Evolutionary conservation across 306 rosid genomes (phyloP).

Genomic region (Citrullus mucosospermus): DNA sequence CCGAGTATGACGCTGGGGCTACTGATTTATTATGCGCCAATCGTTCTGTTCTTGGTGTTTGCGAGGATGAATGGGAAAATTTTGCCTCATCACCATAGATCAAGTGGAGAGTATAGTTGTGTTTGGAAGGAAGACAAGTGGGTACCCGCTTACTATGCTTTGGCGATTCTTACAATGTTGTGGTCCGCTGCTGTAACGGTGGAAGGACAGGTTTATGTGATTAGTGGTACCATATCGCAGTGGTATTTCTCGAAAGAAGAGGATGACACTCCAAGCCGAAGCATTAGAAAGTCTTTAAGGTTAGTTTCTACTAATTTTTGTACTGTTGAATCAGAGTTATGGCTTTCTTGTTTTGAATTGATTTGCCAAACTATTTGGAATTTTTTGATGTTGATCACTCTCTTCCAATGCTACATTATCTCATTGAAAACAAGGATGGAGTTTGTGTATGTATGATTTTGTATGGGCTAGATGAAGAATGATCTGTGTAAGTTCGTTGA

Average conservation of each 20-base stretch:
- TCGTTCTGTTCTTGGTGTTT: slow-evolving; percentile 66
- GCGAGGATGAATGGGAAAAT: slow-evolving; percentile 64
- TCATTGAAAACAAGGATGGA: neutral
- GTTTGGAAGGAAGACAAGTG: slow-evolving; percentile 81
- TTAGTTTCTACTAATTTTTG: slow-evolving; percentile 12
- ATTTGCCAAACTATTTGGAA: neutral
- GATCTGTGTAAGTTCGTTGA: neutral
- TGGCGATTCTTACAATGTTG: slow-evolving; percentile 81
- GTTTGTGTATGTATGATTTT: neutral
- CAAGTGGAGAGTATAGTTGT: slow-evolving; percentile 36
- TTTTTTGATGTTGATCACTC: neutral
- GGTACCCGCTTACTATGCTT: slow-evolving; percentile 79
- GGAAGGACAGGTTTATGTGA: slow-evolving; percentile 77
- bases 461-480: neutral
- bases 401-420: neutral
- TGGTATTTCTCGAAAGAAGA: slow-evolving; percentile 83
- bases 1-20: slow-evolving; percentile 51
- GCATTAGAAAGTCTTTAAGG: slow-evolving; percentile 69
- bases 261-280: slow-evolving; percentile 29
- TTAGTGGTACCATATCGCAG: slow-evolving; percentile 75
- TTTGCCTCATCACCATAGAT: slow-evolving; percentile 16
- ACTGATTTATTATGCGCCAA: slow-evolving; percentile 49
- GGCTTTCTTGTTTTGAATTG: neutral
- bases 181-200: slow-evolving; percentile 71
- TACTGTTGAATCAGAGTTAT: neutral